A percentile compares a stretch with the other conserved stretches of the same genome.
Evolutionary conservation across 352 stramenopile genomes (phyloP).

Genomic region (Pythium rhizo-oryzae): DNA sequence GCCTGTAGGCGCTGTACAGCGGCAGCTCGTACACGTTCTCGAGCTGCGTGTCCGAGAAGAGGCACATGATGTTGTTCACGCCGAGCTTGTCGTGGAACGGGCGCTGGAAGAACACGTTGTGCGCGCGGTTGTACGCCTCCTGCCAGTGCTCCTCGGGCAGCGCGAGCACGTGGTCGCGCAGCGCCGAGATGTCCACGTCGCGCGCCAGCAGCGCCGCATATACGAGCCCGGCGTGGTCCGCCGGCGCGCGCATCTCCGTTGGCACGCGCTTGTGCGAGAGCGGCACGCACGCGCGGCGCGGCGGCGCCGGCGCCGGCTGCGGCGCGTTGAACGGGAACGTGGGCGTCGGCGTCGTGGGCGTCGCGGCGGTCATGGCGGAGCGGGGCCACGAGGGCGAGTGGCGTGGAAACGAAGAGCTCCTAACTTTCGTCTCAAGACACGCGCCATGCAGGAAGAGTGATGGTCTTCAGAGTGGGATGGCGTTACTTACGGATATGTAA

Average conservation of each 20-base stretch:
- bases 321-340: slow-evolving; percentile 15
- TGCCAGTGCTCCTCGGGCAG: slow-evolving; percentile 45
- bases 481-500: slow-evolving; percentile 1
- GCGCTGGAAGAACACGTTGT: slow-evolving; percentile 90
- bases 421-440: background rate
- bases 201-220: slow-evolving; percentile 44
- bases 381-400: background rate
- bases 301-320: slow-evolving; percentile 44
- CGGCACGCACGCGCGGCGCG: slow-evolving; percentile 42
- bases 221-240: slow-evolving; percentile 41
- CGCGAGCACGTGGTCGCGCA: slow-evolving; percentile 41
- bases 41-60: slow-evolving; percentile 97
- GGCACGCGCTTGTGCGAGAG: slow-evolving; percentile 58
- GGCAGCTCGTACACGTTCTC: slow-evolving; percentile 92
- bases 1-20: slow-evolving; percentile 68
- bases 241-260: slow-evolving; percentile 47
- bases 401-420: background rate
- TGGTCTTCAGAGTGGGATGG: background rate
- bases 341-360: too few species aligned
- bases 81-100: slow-evolving; percentile 95
- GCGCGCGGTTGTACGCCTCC: slow-evolving; percentile 46
- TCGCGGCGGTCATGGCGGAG: slow-evolving; percentile 2
- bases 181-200: slow-evolving; percentile 41
- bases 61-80: slow-evolving; percentile 94
- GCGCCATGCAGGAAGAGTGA: background rate